Evolutionary conservation across 352 stramenopile genomes (phyloP).

Genomic region (Phytopythium ostracodes): DNA sequence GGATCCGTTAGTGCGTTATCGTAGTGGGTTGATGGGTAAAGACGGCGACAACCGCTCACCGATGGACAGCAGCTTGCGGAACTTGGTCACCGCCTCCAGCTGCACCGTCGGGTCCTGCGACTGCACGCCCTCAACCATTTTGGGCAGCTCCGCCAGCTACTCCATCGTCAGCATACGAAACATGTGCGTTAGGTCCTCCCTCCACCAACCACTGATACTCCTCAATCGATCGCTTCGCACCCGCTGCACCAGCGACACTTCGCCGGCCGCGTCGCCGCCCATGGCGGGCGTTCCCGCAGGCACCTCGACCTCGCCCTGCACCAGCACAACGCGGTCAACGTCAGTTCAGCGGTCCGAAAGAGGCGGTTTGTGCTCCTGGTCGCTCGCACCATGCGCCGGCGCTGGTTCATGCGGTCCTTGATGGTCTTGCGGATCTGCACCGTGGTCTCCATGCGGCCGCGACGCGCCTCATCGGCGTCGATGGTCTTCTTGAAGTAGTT

Average conservation of each 20-base stretch:
- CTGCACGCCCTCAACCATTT: conserved; percentile 93
- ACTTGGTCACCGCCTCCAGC: conserved; percentile 97
- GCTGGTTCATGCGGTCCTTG: conserved; percentile 79
- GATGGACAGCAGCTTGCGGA: conserved; percentile 98
- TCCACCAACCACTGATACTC: neutral
- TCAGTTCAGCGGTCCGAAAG: neutral
- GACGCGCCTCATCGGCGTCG: conserved; percentile 69
- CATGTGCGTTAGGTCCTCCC: conserved; percentile 12
- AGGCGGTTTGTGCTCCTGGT: neutral
- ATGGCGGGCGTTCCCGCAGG: conserved; percentile 20
- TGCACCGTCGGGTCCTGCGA: conserved; percentile 89
- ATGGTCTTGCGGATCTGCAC: conserved; percentile 85
- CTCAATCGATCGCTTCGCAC: conserved; percentile 22
- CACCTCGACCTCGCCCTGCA: conserved; percentile 17
- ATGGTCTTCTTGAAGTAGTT: conserved; percentile 80
- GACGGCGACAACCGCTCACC: conserved; percentile 34
- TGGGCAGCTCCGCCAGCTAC: conserved; percentile 92
- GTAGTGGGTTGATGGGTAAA: no score
- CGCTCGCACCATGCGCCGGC: conserved; percentile 55
- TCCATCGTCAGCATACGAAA: conserved; percentile 2
- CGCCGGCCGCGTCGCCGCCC: conserved; percentile 29
- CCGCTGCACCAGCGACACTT: conserved; percentile 49
- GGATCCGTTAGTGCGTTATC: neutral
- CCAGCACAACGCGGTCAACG: neutral
- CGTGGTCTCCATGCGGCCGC: conserved; percentile 70